Percentiles rank a stretch among this genome's conserved stretches.
Evolutionary conservation across 2,329 filamentous ascomycete genomes (phyloP).

Genomic region (Neurospora sp.): DNA sequence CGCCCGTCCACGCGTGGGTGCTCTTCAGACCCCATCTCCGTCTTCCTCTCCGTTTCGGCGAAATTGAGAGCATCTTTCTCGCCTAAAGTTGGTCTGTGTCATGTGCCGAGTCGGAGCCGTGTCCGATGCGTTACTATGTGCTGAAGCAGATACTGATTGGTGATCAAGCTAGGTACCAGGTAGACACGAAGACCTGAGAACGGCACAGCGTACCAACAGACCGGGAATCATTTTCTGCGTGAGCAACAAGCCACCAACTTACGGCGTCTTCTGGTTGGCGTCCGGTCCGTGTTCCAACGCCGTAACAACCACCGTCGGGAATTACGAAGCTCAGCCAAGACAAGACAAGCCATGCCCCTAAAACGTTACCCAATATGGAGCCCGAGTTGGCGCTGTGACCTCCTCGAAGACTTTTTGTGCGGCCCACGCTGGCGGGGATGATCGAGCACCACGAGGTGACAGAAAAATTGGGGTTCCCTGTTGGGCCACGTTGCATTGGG

Average conservation of each 20-base stretch:
- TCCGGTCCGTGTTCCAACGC: neutral
- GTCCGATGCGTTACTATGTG: neutral
- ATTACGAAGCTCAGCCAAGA: neutral
- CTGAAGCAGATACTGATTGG: neutral
- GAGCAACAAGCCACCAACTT: neutral
- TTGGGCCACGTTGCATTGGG: constrained; percentile 15
- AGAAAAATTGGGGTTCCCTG: constrained; percentile 3
- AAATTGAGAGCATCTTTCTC: neutral
- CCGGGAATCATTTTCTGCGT: neutral
- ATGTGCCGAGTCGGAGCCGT: neutral
- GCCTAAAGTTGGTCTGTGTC: neutral
- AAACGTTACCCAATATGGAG: neutral
- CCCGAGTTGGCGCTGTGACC: neutral
- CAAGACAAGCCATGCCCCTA: neutral
- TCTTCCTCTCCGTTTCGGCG: neutral
- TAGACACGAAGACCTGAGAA: neutral
- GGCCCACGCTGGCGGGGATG: neutral
- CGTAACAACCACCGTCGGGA: neutral
- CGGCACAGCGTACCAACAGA: neutral
- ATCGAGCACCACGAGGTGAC: neutral
- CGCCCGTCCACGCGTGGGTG: neutral
- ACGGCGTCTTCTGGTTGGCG: neutral
- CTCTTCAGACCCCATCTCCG: neutral
- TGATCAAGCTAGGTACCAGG: neutral
- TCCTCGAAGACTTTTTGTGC: neutral